Evolutionary conservation across 2,329 filamentous ascomycete species (phyloP), one percentile per base, ranked within the genome.

Genomic region (Sordariomycetes sp.): DNA sequence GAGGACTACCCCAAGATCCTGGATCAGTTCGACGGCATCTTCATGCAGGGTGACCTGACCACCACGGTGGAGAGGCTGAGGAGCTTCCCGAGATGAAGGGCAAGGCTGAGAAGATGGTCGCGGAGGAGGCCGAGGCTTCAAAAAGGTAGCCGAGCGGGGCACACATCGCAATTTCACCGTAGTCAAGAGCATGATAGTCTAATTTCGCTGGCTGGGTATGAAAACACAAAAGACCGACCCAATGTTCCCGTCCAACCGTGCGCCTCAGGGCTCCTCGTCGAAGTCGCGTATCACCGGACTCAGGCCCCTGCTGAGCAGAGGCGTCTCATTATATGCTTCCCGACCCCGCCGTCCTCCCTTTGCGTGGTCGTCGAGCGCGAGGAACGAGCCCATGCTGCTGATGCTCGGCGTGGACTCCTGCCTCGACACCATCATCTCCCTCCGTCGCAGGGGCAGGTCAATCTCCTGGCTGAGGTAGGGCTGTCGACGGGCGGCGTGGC

Each of bases 221-320:
- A 25, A 9, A n/a, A 9, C 23, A 25, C 9, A 25, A 25, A 25
- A 9, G 23, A 25, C n/a, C n/a, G 23, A 25, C 9, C n/a, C 23
- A n/a, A 25, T 25, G 9, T 25, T 25, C 9, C 9, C 9, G 23
- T 9, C 23, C 23, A 25, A 25, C 23, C 23, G 23, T 9, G 23
- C 23, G 23, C 21, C 21, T 35, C 27, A 30, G n/a, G 28, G 19
- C 28, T 38, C 38, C 29, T 37, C 36, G 19, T 41, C 39, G 33
- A 41, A 41, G 27, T 41, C 39, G 27, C 36, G 30, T 21, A 41
- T 41, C 11, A 23, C 33, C 18, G 27, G 27, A 12, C 20, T 26
- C 32, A 9, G 18, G 15, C 21, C 8, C 6, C 14, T 16, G 17
- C 15, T 20, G 6, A 5, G 6, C 14, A 15, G 11, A 8, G 8